phyloP scores from a whole-genome alignment of 2,329 filamentous ascomycete species.

The Macrophomina tecta region DNA sequence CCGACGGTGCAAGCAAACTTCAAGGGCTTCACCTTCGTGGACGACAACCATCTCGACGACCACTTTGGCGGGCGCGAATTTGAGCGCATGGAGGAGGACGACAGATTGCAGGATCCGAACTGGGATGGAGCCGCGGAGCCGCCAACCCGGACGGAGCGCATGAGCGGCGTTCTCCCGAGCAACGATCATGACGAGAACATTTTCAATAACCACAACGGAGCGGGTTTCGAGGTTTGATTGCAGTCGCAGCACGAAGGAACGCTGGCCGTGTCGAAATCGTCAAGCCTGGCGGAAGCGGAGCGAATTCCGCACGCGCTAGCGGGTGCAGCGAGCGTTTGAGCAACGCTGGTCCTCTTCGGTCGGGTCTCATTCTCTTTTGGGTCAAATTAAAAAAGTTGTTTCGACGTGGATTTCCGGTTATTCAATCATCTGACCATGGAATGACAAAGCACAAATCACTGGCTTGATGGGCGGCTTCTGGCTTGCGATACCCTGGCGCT shows the following conservation, averaged over 20 bases:
- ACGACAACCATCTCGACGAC: conserved; percentile 92
- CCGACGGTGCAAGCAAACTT: conserved; percentile 98
- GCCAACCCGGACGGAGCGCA: conserved; percentile 49
- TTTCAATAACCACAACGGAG: conserved; percentile 48
- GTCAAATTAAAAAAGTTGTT: conserved; percentile 23
- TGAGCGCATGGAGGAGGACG: conserved; percentile 51
- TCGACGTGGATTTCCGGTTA: conserved; percentile 23
- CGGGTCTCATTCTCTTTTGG: conserved; percentile 16
- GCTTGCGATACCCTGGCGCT: conserved; percentile 26
- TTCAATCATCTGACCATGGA: conserved; percentile 19
- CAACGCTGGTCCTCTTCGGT: neutral
- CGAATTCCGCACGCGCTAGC: conserved; percentile 8
- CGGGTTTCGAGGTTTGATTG: conserved; percentile 45
- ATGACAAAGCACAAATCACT: conserved; percentile 16
- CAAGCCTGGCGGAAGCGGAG: conserved; percentile 14
- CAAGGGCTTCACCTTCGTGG: conserved; percentile 98
- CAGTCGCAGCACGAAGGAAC: neutral
- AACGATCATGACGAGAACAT: conserved; percentile 53
- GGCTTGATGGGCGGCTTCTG: conserved; percentile 24
- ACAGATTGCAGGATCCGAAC: conserved; percentile 48
- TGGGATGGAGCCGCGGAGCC: conserved; percentile 42
- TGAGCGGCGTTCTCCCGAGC: conserved; percentile 58
- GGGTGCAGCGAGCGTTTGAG: conserved; percentile 5
- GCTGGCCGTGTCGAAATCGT: conserved; percentile 22
- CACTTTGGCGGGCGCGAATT: conserved; percentile 61